Conservation (phyloP, 2,329 filamentous ascomycete genomes). For the Venturia pyrina region DNA sequence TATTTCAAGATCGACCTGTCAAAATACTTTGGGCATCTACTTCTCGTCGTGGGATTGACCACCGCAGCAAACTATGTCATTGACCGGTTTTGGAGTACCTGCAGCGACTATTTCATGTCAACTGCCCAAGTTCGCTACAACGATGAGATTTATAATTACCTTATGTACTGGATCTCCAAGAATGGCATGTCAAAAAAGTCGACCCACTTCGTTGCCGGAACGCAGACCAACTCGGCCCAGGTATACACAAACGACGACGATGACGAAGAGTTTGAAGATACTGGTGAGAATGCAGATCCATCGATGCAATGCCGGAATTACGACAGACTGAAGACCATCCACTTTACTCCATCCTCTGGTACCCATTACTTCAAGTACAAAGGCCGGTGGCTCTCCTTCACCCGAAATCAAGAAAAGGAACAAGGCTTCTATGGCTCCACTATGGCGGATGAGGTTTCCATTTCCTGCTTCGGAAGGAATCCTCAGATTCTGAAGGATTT, state of each 20-base stretch:
- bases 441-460: constrained; percentile 5
- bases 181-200: constrained; percentile 3
- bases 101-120: constrained; percentile 4
- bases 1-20: constrained; percentile 10
- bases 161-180: constrained; percentile 8
- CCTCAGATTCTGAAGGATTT: constrained; percentile 9
- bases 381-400: constrained; percentile 5
- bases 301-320: not conserved
- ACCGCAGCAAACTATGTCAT: constrained; percentile 6
- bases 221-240: not conserved
- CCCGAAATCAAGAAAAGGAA: constrained; percentile 8
- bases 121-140: constrained; percentile 6
- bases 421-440: constrained; percentile 7
- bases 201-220: constrained; percentile 1
- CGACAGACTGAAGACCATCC: constrained; percentile 1
- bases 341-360: constrained; percentile 2
- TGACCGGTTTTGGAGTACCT: constrained; percentile 1
- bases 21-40: constrained; percentile 1
- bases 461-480: constrained; percentile 5
- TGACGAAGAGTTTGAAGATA: constrained; percentile 7
- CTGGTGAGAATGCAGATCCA: not conserved
- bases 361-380: constrained; percentile 10
- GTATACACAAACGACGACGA: constrained; percentile 2
- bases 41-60: constrained; percentile 1
- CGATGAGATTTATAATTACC: constrained; percentile 9